Conservation (phyloP, 2,329 filamentous ascomycete species). For the Colletotrichum magnum region DNA sequence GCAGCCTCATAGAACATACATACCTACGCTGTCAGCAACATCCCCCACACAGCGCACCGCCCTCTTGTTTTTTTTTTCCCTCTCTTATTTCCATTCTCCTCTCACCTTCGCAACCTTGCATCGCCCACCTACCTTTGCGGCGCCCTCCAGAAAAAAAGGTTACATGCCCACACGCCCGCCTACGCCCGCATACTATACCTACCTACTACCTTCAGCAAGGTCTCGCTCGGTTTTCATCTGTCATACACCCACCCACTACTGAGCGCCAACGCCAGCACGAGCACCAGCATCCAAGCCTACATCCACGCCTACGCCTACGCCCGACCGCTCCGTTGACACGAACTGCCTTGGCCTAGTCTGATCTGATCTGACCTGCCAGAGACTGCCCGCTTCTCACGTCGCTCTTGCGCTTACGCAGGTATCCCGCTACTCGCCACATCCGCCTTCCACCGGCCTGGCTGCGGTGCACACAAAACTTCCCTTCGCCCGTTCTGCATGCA, state of each 20-base stretch:
- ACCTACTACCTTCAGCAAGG: not conserved
- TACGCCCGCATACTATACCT: conserved; percentile 5
- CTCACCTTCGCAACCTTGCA: conserved; percentile 3
- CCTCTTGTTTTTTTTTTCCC: conserved; percentile 20
- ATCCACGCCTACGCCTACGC: not conserved
- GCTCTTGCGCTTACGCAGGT: not conserved
- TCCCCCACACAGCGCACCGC: conserved; percentile 11
- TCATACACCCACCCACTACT: conserved; percentile 1
- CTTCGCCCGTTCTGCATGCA: conserved; percentile 29
- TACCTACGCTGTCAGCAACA: conserved; percentile 18
- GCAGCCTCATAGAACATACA: conserved; percentile 33
- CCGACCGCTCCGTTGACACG: not conserved
- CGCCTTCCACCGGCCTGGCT: not conserved
- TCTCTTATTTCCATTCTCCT: conserved; percentile 8
- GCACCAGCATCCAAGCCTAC: not conserved
- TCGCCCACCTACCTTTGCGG: conserved; percentile 8
- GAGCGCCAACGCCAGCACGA: too few species aligned
- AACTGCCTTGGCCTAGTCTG: conserved; percentile 4
- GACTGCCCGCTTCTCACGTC: conserved; percentile 10
- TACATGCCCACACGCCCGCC: not conserved
- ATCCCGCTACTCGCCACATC: not conserved
- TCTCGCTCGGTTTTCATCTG: not conserved
- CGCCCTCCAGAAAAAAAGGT: not conserved
- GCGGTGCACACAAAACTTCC: conserved; percentile 12
- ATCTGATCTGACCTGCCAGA: conserved; percentile 19